Base-by-base conservation (phyloP, 1,139 yeast genomes). In the Hansenula sp. region DNA sequence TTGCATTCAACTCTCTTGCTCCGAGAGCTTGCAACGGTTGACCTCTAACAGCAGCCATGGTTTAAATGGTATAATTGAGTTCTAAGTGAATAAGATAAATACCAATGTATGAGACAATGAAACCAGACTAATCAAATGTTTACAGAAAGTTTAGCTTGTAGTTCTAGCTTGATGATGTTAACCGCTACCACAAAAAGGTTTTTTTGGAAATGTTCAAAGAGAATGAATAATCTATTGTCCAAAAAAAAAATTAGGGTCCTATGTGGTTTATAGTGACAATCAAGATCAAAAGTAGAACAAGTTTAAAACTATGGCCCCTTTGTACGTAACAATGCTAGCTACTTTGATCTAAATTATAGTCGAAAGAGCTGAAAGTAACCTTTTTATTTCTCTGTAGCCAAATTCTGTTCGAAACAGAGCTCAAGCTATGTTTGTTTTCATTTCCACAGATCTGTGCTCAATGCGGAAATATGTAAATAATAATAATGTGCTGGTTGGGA, bases 1-100 rank as follows among this genome's bases (percentile, higher is more conserved):
- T 53, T 14, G 57, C 43, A 37, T 59, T 59, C 36, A 59, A 45
- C 42, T 59, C 62, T 44, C 55, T 50, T 13, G 60, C 53, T 14
- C 56, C 60, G 38, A 59, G 50, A 12, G 60, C 55, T 47, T 59
- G 62, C 34, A 59, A 50, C 9, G 62, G 62, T 33, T 55, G 60
- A 38, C 61, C 60, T 46, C 60, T 48, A 27, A 48, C 46, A 30
- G 59, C 48, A 19, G 58, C 56, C 61, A 58, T 57, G n/a, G 1
- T 43, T 18, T 17, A 11, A 3, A 10, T 24, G 26, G 26, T 24
- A n/a, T n/a, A n/a, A n/a, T n/a, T n/a, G n/a, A n/a, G n/a, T n/a
- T n/a, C n/a, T n/a, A n/a, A n/a, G n/a, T n/a, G 3, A 13, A 17
- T 22, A 5, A 16, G 10, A 14, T 18, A 17, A 13, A n/a, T 4